A percentile compares a stretch with the other conserved stretches of the same genome.
Conservation (phyloP, 202 grass and related monocot species). For the Saccharum hybrid region DNA sequence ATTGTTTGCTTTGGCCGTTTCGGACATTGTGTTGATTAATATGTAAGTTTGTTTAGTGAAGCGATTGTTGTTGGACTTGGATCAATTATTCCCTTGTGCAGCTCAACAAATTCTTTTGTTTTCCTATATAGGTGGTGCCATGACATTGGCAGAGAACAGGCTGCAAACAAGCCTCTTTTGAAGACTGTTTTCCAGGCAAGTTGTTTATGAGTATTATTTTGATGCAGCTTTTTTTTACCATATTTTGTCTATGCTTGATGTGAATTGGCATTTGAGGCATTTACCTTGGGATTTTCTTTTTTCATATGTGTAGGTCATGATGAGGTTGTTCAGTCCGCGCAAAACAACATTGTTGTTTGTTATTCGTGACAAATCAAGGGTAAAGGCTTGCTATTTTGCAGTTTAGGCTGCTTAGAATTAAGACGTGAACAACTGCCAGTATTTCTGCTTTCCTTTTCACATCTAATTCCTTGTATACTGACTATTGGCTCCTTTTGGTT, state of each 20-base stretch:
- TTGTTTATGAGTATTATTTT: constrained; percentile 17
- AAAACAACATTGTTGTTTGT: constrained; percentile 93
- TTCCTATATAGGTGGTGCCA: constrained; percentile 89
- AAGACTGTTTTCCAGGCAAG: constrained; percentile 97
- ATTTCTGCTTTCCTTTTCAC: constrained; percentile 19
- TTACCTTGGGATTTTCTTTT: constrained; percentile 25
- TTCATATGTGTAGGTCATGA: constrained; percentile 75
- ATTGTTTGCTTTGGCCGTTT: constrained; percentile 93
- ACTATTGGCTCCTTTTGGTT: constrained; percentile 33
- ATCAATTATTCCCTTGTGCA: constrained; percentile 18
- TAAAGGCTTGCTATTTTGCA: constrained; percentile 37
- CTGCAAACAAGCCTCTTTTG: constrained; percentile 91
- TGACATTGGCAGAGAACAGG: constrained; percentile 97
- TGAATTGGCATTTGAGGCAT: constrained; percentile 27
- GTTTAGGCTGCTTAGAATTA: constrained; percentile 14
- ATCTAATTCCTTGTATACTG: constrained; percentile 29
- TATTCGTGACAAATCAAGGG: constrained; percentile 96
- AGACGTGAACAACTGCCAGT: background rate
- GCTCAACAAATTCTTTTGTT: constrained; percentile 37
- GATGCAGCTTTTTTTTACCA: background rate
- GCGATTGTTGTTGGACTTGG: background rate
- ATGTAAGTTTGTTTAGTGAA: constrained; percentile 70
- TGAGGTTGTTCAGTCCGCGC: constrained; percentile 89
- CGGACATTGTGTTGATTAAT: constrained; percentile 97
- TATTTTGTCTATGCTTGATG: constrained; percentile 34